Evolutionary conservation across 2,329 filamentous ascomycete genomes (phyloP).

Genomic region (Fusarium mexicanum): DNA sequence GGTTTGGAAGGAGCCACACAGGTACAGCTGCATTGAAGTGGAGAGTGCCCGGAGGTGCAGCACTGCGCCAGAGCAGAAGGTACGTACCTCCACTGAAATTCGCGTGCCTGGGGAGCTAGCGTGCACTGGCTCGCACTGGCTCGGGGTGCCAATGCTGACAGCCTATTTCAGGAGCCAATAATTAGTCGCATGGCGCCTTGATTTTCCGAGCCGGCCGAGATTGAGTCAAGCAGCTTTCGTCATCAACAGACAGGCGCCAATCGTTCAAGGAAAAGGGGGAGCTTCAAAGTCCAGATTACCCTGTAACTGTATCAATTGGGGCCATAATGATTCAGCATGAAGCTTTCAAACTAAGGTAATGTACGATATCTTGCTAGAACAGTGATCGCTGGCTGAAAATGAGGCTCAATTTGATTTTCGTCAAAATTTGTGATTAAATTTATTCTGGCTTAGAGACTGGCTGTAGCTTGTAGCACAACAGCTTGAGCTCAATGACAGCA

Average conservation of each 20-base stretch:
- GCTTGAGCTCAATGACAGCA: not conserved
- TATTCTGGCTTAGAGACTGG: not conserved
- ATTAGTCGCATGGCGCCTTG: not conserved
- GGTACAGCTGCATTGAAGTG: not conserved
- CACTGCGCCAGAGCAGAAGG: not conserved
- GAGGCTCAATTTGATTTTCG: not conserved
- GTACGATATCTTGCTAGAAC: not conserved
- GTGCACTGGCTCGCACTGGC: constrained; percentile 3
- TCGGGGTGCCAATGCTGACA: constrained; percentile 15
- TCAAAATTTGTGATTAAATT: not conserved
- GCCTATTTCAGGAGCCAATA: constrained; percentile 23
- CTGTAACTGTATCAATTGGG: not conserved
- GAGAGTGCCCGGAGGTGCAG: constrained; percentile 17
- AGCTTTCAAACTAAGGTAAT: not conserved
- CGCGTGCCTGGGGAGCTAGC: constrained; percentile 12
- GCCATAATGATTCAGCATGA: not conserved
- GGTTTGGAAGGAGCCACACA: constrained; percentile 37
- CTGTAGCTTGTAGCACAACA: not conserved
- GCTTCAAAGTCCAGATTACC: not conserved
- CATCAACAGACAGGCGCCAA: constrained; percentile 17
- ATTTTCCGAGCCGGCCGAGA: constrained; percentile 35
- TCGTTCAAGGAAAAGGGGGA: constrained; percentile 29
- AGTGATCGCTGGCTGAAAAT: not conserved
- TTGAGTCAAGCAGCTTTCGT: constrained; percentile 26
- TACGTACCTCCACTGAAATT: constrained; percentile 16